Conservation (phyloP, 805 yeast genomes). For the Starmerella apis region DNA sequence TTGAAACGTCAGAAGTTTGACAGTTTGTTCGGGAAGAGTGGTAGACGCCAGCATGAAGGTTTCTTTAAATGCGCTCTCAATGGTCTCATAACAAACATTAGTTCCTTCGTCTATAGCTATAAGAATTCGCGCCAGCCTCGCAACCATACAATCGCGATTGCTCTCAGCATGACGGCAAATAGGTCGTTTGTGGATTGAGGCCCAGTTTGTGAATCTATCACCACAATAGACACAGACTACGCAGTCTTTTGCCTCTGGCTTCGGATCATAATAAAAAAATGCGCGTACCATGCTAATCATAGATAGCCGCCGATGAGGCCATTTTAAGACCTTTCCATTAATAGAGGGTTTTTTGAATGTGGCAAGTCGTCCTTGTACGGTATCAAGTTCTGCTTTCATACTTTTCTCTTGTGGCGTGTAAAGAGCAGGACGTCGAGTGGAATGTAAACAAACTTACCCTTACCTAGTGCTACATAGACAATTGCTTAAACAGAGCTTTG, state of each 20-base stretch:
- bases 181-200: not conserved
- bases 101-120: not conserved
- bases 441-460: not conserved
- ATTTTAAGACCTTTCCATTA: not conserved
- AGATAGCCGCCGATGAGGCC: slow-evolving; percentile 9
- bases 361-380: not conserved
- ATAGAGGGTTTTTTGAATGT: not conserved
- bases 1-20: not conserved
- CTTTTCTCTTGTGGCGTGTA: not conserved
- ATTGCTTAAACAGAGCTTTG: too few species aligned
- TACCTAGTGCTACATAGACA: not conserved
- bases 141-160: slow-evolving; percentile 1
- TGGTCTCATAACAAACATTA: not conserved
- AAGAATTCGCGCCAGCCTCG: not conserved
- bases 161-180: slow-evolving; percentile 9
- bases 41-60: not conserved
- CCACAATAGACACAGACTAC: slow-evolving; percentile 7
- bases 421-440: not conserved
- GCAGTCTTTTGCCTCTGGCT: not conserved
- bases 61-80: not conserved
- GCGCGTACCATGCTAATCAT: slow-evolving; percentile 11
- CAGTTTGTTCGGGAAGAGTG: not conserved
- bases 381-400: not conserved
- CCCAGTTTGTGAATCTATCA: not conserved
- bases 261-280: slow-evolving; percentile 1